Evolutionary conservation across 768 basidiomycete species (phyloP).

Genomic region (Pilatotrama ljubarskyi): DNA sequence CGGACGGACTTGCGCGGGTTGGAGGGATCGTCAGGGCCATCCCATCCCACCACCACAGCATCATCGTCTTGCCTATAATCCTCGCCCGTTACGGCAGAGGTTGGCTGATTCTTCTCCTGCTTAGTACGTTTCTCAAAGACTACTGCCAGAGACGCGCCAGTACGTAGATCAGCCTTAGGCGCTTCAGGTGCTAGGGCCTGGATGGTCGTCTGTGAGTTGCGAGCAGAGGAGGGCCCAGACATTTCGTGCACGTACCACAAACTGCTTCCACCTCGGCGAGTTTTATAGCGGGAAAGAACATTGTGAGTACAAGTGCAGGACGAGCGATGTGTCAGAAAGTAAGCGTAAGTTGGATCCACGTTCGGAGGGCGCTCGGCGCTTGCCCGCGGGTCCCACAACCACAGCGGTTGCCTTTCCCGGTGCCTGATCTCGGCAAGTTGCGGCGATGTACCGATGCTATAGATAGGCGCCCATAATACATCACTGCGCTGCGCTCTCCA

Average conservation of each 20-base stretch:
- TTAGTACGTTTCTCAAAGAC: too few species aligned
- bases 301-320: neutral
- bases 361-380: conserved; percentile 1
- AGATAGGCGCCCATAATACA: conserved; percentile 12
- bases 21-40: conserved; percentile 37
- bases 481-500: neutral
- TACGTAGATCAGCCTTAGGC: too few species aligned
- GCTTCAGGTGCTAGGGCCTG: too few species aligned
- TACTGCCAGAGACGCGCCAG: too few species aligned
- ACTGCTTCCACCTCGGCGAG: neutral
- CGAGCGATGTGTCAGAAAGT: neutral
- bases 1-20: conserved; percentile 38
- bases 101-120: too few species aligned
- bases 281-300: neutral
- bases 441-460: conserved; percentile 6
- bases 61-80: neutral
- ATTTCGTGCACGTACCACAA: too few species aligned
- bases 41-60: conserved; percentile 36
- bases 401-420: conserved; percentile 1
- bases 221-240: too few species aligned
- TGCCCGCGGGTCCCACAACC: neutral
- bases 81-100: too few species aligned
- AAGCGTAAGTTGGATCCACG: neutral
- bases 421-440: neutral
- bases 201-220: too few species aligned